Conservation (phyloP, 352 stramenopile genomes). For the Globisporangium lucens region DNA sequence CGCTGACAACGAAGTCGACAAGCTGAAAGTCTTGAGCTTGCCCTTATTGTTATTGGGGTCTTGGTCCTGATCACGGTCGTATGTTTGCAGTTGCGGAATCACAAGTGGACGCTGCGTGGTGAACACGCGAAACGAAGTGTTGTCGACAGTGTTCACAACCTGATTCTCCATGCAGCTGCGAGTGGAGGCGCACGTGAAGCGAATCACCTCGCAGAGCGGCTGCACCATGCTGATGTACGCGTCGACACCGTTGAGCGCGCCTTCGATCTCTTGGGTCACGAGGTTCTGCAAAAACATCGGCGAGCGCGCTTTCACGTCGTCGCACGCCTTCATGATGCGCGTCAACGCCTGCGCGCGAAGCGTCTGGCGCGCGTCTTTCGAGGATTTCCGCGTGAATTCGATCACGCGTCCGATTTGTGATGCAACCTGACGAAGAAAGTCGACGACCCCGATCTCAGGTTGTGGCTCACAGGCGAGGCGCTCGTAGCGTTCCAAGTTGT, state of each 20-base stretch:
- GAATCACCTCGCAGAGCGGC: conserved; percentile 44
- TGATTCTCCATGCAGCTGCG: conserved; percentile 52
- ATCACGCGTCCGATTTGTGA: conserved; percentile 21
- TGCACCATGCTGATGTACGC: conserved; percentile 62
- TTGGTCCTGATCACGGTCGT: conserved; percentile 29
- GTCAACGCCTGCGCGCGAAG: conserved; percentile 40
- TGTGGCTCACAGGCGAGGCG: conserved; percentile 33
- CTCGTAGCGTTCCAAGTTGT: conserved; percentile 59
- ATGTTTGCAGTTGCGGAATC: conserved; percentile 40
- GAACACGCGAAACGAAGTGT: conserved; percentile 54
- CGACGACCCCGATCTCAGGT: conserved; percentile 72
- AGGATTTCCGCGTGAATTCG: background rate
- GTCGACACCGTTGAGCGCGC: conserved; percentile 55
- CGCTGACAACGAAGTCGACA: background rate
- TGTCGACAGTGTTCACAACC: conserved; percentile 33
- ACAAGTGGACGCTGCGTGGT: conserved; percentile 42
- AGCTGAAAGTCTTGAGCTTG: conserved; percentile 31
- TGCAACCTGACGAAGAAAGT: conserved; percentile 57
- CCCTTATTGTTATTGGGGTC: background rate
- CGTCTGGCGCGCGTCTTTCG: conserved; percentile 6
- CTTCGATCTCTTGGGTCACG: conserved; percentile 48
- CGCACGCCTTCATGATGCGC: conserved; percentile 46
- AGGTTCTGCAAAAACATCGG: conserved; percentile 42
- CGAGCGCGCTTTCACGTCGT: conserved; percentile 27
- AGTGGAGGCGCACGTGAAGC: conserved; percentile 47